phyloP scores from a whole-genome alignment of 225 moss, liverwort and hornwort genomes.

The Marchantia paleacea region DNA sequence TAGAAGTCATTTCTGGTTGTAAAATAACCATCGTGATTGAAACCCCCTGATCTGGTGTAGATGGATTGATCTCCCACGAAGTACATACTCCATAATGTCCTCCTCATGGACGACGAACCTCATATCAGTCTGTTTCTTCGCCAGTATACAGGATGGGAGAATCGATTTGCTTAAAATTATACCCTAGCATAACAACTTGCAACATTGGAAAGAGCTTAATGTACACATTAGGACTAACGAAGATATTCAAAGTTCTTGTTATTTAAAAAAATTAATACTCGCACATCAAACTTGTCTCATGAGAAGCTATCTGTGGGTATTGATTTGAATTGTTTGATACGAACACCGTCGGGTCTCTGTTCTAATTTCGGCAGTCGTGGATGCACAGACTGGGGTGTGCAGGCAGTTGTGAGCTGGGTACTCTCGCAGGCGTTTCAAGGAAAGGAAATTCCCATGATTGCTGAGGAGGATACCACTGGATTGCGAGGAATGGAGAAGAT shows the following conservation, averaged over 20 bases:
- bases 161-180: too few relatives aligned
- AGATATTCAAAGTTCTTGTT: neutral
- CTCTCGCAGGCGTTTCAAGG: conserved; percentile 66
- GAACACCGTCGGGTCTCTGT: neutral
- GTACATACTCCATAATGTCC: too few relatives aligned
- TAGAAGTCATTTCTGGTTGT: neutral
- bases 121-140: too few relatives aligned
- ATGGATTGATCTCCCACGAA: too few relatives aligned
- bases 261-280: neutral
- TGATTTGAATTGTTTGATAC: conserved; percentile 23
- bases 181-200: neutral
- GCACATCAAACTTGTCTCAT: neutral
- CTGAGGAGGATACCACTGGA: conserved; percentile 88
- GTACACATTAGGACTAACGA: neutral
- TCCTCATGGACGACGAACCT: too few relatives aligned
- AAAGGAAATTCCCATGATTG: conserved; percentile 75
- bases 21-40: too few relatives aligned
- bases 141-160: too few relatives aligned
- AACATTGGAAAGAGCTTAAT: neutral
- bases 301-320: conserved; percentile 11
- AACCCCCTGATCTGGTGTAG: too few relatives aligned
- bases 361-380: conserved; percentile 32
- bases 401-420: conserved; percentile 98
- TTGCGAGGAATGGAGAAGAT: conserved; percentile 69
- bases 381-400: conserved; percentile 94